These are phyloP conservation scores for Aspergillus conjunctus DNA, from an alignment of 495 filamentous ascomycete species.

Conservation along the genomic window DNA sequence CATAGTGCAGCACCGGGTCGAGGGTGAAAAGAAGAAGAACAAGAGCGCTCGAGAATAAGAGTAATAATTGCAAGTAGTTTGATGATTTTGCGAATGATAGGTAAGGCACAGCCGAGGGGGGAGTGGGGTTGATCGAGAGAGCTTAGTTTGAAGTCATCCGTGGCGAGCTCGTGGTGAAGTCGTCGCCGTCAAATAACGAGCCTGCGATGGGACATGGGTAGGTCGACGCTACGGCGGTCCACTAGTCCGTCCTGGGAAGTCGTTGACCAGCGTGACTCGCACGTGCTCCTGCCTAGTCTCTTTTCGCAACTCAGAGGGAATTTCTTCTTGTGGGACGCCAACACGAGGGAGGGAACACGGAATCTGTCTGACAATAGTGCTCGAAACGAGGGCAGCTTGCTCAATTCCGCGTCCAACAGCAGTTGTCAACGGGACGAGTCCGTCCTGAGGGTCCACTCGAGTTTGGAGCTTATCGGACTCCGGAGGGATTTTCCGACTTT, in stretches of 20 bases:
- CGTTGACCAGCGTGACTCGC: not conserved
- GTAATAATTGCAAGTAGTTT: too few relatives aligned
- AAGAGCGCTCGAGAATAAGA: too few relatives aligned
- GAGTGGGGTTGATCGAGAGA: not conserved
- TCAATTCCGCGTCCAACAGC: not conserved
- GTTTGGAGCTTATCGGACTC: constrained; percentile 5
- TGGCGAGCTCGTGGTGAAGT: constrained; percentile 4
- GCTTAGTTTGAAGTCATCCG: not conserved
- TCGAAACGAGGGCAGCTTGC: not conserved
- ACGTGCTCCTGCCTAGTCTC: not conserved
- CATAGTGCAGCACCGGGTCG: not conserved
- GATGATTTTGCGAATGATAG: too few relatives aligned
- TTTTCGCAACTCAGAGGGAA: not conserved
- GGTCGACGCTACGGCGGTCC: not conserved
- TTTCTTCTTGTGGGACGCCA: too few relatives aligned
- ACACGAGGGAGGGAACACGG: too few relatives aligned
- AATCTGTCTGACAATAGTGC: too few relatives aligned
- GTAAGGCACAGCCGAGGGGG: not conserved
- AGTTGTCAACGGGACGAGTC: not conserved
- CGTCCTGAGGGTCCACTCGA: not conserved
- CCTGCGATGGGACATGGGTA: not conserved
- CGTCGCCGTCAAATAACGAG: not conserved
- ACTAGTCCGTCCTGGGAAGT: not conserved
- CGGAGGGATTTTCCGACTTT: not conserved
- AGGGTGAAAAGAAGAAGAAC: not conserved